Conservation (phyloP, 129 eudicot species). For the Daucus carota region DNA sequence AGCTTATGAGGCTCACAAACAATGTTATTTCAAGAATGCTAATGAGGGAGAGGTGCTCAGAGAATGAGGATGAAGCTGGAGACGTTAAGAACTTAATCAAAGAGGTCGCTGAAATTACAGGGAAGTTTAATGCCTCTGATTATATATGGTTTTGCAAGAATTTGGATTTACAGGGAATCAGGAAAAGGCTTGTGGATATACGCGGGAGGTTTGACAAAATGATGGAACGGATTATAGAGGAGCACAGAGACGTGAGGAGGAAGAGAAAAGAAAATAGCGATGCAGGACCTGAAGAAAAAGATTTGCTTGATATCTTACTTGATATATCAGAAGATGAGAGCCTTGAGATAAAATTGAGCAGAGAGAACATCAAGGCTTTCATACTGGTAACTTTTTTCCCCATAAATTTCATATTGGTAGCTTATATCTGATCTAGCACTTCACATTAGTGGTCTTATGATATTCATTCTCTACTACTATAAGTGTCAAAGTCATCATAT, state of each 20-base stretch:
- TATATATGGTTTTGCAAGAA: not conserved
- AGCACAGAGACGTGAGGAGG: slow-evolving; percentile 14
- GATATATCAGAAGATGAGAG: slow-evolving; percentile 19
- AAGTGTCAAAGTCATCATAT: not conserved
- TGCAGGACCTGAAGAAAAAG: slow-evolving; percentile 10
- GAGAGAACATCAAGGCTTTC: slow-evolving; percentile 59
- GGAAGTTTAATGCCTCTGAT: slow-evolving; percentile 10
- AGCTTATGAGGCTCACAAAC: slow-evolving; percentile 47
- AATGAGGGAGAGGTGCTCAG: slow-evolving; percentile 57
- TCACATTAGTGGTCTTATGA: not conserved
- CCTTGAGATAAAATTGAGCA: slow-evolving; percentile 8
- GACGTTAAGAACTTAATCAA: slow-evolving; percentile 21
- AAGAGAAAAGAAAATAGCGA: not conserved
- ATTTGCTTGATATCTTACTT: slow-evolving; percentile 55
- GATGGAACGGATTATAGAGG: slow-evolving; percentile 8
- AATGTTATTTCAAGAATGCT: slow-evolving; percentile 56
- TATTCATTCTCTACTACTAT: not conserved
- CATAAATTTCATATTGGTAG: slow-evolving; percentile 32
- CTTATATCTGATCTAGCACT: not conserved
- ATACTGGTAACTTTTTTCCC: slow-evolving; percentile 19
- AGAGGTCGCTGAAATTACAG: slow-evolving; percentile 42
- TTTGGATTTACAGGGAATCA: slow-evolving; percentile 8
- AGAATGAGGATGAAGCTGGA: slow-evolving; percentile 32
- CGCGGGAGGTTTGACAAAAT: not conserved
- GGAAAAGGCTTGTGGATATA: not conserved